Evolutionary conservation across 345 rosid genomes (phyloP).

Genomic region (Schrenkiella parvula): DNA sequence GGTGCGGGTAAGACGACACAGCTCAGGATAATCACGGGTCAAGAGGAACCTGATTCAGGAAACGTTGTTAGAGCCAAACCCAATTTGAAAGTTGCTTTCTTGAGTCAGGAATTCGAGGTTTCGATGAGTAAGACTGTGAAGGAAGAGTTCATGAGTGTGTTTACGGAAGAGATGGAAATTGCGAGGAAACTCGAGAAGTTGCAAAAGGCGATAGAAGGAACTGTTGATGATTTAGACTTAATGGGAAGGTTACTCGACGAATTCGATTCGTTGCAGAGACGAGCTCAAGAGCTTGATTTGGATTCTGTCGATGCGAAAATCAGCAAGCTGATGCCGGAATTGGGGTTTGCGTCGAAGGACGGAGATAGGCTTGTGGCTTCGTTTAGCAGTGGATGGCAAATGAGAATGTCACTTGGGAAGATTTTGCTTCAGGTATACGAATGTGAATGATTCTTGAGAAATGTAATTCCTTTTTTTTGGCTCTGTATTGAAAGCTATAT

Average conservation of each 20-base stretch:
- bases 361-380: slow-evolving; percentile 89
- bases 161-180: slow-evolving; percentile 75
- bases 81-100: slow-evolving; percentile 61
- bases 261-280: slow-evolving; percentile 76
- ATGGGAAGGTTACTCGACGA: slow-evolving; percentile 95
- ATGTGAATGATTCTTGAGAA: neutral
- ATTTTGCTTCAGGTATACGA: slow-evolving; percentile 76
- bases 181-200: slow-evolving; percentile 54
- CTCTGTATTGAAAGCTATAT: neutral
- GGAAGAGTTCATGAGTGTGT: slow-evolving; percentile 86
- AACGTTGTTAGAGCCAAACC: slow-evolving; percentile 64
- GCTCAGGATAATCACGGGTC: slow-evolving; percentile 76
- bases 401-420: slow-evolving; percentile 98
- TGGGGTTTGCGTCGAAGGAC: slow-evolving; percentile 68
- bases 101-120: slow-evolving; percentile 92
- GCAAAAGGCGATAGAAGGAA: slow-evolving; percentile 62
- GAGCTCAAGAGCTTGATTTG: slow-evolving; percentile 69
- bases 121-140: slow-evolving; percentile 73
- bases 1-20: slow-evolving; percentile 97
- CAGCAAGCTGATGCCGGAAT: slow-evolving; percentile 79
- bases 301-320: slow-evolving; percentile 67
- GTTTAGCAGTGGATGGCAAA: slow-evolving; percentile 94
- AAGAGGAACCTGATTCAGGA: slow-evolving; percentile 82
- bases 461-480: neutral
- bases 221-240: slow-evolving; percentile 79